Evolutionary conservation across 805 yeast genomes (phyloP).

Genomic region (Saccharomyces paradoxus): DNA sequence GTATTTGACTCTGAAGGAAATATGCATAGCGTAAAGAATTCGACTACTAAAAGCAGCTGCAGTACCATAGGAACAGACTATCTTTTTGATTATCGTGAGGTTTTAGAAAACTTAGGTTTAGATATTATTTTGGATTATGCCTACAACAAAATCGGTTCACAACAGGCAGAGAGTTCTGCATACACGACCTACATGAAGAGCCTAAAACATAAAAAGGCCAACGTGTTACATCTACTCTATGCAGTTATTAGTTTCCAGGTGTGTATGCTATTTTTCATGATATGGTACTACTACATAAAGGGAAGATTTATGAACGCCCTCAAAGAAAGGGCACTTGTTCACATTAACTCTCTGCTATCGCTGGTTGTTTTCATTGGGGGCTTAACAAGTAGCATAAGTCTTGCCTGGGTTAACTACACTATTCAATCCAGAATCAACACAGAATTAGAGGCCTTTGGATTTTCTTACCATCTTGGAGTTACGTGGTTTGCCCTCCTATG

Average conservation of each 20-base stretch:
- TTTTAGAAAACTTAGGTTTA: conserved; percentile 18
- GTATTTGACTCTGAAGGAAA: conserved; percentile 4
- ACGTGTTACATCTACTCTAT: conserved; percentile 14
- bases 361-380: conserved; percentile 18
- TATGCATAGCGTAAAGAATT: conserved; percentile 7
- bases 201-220: conserved; percentile 8
- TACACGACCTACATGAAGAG: conserved; percentile 12
- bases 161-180: not conserved
- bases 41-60: conserved; percentile 12
- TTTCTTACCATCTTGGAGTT: conserved; percentile 19
- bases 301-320: conserved; percentile 16
- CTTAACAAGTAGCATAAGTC: conserved; percentile 10
- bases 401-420: conserved; percentile 14
- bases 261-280: conserved; percentile 8
- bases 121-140: conserved; percentile 26
- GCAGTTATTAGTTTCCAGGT: conserved; percentile 10
- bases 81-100: conserved; percentile 24
- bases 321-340: conserved; percentile 17
- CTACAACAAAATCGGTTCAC: conserved; percentile 10
- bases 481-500: conserved; percentile 22
- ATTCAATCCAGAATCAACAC: conserved; percentile 14
- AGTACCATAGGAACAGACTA: conserved; percentile 11
- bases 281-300: conserved; percentile 24
- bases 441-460: conserved; percentile 24
- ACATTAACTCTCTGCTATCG: conserved; percentile 19